Conservation (phyloP, 495 filamentous ascomycete species). For the Aspergillus taichungensis region DNA sequence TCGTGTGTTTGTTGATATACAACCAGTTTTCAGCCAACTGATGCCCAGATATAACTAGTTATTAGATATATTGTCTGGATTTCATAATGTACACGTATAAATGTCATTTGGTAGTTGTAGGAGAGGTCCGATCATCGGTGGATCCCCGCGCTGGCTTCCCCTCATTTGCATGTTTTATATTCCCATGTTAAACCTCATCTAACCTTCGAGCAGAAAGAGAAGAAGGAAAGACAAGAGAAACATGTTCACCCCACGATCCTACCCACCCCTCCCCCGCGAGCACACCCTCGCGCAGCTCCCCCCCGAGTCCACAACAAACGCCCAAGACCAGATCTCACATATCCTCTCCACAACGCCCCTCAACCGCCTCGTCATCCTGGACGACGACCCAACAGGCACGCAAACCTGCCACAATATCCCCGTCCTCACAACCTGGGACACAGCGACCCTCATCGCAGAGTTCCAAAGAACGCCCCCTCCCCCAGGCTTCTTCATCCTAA, state of each 20-base stretch:
- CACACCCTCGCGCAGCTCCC: slow-evolving; percentile 25
- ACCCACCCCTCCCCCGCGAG: slow-evolving; percentile 20
- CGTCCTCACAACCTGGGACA: slow-evolving; percentile 47
- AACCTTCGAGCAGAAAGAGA: neutral
- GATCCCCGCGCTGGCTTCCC: neutral
- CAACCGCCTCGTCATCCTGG: slow-evolving; percentile 41
- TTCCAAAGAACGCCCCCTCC: slow-evolving; percentile 21
- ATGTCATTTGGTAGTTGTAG: too few species aligned
- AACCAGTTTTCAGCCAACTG: neutral
- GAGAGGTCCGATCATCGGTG: neutral
- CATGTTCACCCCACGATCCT: slow-evolving; percentile 18
- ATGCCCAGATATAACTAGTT: too few species aligned
- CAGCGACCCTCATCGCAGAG: slow-evolving; percentile 30
- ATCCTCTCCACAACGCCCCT: slow-evolving; percentile 21
- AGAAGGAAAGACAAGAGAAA: neutral
- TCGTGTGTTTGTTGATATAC: neutral
- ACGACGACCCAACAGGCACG: slow-evolving; percentile 49
- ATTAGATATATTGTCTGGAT: too few species aligned
- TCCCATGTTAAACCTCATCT: neutral
- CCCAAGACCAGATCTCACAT: slow-evolving; percentile 28
- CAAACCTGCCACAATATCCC: slow-evolving; percentile 49
- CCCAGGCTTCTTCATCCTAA: slow-evolving; percentile 47
- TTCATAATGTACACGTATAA: too few species aligned
- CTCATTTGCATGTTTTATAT: neutral
- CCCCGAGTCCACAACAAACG: slow-evolving; percentile 21